phyloP scores from a whole-genome alignment of 148 eudicot genomes.

The Talinum fruticosum region DNA sequence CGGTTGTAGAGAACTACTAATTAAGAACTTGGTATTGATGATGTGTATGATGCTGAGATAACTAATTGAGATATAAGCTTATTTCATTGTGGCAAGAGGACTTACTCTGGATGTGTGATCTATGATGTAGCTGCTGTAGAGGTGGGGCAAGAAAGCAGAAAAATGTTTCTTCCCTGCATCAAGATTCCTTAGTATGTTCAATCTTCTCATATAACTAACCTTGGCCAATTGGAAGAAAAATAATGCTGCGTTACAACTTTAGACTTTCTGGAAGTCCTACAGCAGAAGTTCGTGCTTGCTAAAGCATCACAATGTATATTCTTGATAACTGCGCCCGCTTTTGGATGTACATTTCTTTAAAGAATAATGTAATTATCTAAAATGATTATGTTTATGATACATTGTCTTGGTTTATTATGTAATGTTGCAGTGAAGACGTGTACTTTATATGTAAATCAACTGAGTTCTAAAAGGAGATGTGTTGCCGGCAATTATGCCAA shows the following conservation, averaged over 20 bases:
- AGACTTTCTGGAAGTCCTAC: neutral
- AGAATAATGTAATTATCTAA: neutral
- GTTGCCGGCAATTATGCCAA: conserved; percentile 3
- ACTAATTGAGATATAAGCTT: too few relatives aligned
- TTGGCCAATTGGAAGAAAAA: neutral
- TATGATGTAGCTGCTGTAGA: neutral
- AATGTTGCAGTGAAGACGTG: neutral
- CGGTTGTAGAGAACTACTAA: too few relatives aligned
- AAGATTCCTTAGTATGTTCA: neutral
- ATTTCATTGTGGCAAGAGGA: too few relatives aligned
- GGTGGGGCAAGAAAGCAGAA: neutral
- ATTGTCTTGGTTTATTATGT: neutral
- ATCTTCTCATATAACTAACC: neutral
- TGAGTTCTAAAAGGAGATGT: neutral
- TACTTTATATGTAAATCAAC: neutral
- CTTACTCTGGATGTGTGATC: too few relatives aligned
- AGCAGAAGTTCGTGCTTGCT: neutral
- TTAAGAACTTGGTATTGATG: too few relatives aligned
- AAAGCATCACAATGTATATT: neutral
- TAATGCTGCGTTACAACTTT: neutral
- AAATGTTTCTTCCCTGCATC: neutral
- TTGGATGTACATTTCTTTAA: too few relatives aligned
- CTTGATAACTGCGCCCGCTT: neutral
- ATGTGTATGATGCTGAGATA: too few relatives aligned
- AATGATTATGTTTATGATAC: neutral